A percentile compares a stretch with the other conserved stretches of the same genome.
Conservation (phyloP, 2,329 filamentous ascomycete genomes). For the Sporothrix brasiliensis region DNA sequence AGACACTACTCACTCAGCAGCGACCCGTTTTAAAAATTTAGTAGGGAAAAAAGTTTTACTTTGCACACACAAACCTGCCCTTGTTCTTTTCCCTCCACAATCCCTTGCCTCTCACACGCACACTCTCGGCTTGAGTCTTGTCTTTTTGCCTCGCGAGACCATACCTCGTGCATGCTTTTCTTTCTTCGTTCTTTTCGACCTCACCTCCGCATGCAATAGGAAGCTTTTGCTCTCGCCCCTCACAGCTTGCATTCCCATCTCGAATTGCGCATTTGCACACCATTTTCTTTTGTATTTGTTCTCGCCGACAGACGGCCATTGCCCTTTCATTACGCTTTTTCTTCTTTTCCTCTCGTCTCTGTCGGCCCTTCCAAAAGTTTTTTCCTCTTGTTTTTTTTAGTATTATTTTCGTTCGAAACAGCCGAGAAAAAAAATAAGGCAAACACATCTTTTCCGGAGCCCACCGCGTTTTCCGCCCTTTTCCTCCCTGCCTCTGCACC, state of each 20-base stretch:
- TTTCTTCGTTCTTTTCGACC: constrained; percentile 17
- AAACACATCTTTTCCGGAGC: constrained; percentile 18
- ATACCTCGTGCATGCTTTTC: background rate
- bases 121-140: constrained; percentile 13
- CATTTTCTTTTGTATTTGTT: background rate
- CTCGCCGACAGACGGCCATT: constrained; percentile 14
- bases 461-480: constrained; percentile 25
- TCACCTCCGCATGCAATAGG: constrained; percentile 10
- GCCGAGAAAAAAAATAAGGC: constrained; percentile 28
- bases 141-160: constrained; percentile 26
- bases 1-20: constrained; percentile 31
- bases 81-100: constrained; percentile 31
- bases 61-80: constrained; percentile 37
- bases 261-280: background rate
- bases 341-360: constrained; percentile 11
- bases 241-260: constrained; percentile 11
- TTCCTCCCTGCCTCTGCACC: constrained; percentile 8
- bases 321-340: background rate
- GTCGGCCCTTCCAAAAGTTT: constrained; percentile 19
- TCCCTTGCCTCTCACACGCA: constrained; percentile 22
- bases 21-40: constrained; percentile 36
- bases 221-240: constrained; percentile 15
- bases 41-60: constrained; percentile 39
- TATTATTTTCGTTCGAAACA: constrained; percentile 28
- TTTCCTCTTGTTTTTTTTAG: constrained; percentile 11